Evolutionary conservation across 2,329 filamentous ascomycete genomes (phyloP).

Genomic region (Teratosphaeria epicoccoides): DNA sequence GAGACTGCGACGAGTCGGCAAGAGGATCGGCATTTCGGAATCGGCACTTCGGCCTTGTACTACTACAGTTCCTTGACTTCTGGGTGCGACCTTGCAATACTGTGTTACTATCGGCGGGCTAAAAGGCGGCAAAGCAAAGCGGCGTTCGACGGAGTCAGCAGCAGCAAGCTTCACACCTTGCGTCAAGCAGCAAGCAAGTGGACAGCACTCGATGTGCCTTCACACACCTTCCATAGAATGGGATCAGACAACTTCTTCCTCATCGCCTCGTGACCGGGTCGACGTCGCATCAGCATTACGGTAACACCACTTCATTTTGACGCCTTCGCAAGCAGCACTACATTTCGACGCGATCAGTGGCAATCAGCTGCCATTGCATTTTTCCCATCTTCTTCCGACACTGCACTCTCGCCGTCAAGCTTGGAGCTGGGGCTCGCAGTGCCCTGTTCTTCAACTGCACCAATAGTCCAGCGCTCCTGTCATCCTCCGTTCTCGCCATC

Average conservation of each 20-base stretch:
- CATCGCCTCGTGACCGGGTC: constrained; percentile 4
- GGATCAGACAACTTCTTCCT: constrained; percentile 6
- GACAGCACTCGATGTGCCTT: constrained; percentile 3
- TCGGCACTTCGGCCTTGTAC: constrained; percentile 12
- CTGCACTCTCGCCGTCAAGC: not conserved
- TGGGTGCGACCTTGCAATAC: constrained; percentile 23
- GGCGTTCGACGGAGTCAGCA: constrained; percentile 4
- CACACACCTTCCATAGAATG: constrained; percentile 8
- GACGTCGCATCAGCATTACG: not conserved
- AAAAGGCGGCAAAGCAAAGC: constrained; percentile 1
- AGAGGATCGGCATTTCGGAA: constrained; percentile 9
- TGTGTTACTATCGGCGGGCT: constrained; percentile 20
- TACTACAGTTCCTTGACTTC: constrained; percentile 15
- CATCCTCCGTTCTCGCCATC: not conserved
- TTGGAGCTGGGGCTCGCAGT: not conserved
- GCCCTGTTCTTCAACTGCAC: not conserved
- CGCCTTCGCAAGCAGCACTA: not conserved
- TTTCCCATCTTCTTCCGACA: not conserved
- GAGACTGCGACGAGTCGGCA: constrained; percentile 8
- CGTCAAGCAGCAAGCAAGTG: not conserved
- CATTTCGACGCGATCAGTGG: not conserved
- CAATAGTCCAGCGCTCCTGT: not conserved
- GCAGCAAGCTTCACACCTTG: constrained; percentile 1
- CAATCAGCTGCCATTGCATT: not conserved
- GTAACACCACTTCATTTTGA: not conserved